Conservation (phyloP, 208 protist species). For the Crithidia brevicula region DNA sequence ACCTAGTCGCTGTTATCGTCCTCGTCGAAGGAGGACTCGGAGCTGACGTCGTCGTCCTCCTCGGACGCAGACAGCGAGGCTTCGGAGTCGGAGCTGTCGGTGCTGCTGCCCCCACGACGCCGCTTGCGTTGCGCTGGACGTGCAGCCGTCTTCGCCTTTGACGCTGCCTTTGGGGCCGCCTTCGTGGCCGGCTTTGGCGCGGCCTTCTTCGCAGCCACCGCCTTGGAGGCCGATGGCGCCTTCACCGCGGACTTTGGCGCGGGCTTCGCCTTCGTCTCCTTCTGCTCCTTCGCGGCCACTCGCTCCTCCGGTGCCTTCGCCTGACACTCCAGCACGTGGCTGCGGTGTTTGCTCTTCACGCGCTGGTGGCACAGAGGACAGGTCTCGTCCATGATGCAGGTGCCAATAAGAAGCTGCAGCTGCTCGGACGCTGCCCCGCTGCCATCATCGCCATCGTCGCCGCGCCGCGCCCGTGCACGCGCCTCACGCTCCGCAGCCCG, state of each 20-base stretch:
- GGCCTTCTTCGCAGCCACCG: conserved; percentile 1
- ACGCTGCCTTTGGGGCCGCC: conserved; percentile 8
- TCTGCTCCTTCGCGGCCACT: background rate
- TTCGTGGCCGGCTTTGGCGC: conserved; percentile 13
- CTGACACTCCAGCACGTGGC: conserved; percentile 65
- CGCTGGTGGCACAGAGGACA: conserved; percentile 71
- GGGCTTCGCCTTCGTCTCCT: background rate
- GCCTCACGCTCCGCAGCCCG: conserved; percentile 49
- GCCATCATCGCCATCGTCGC: conserved; percentile 12
- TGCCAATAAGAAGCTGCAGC: conserved; percentile 49
- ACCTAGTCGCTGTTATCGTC: conserved; percentile 30
- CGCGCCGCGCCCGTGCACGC: conserved; percentile 35
- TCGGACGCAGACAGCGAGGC: conserved; percentile 21
- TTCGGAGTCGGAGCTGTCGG: conserved; percentile 23
- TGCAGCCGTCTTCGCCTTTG: conserved; percentile 31
- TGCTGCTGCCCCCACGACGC: conserved; percentile 25
- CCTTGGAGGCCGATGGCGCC: background rate
- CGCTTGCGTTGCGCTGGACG: conserved; percentile 17
- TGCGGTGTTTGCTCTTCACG: conserved; percentile 52
- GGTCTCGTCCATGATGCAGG: conserved; percentile 69
- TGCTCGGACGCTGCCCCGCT: conserved; percentile 16
- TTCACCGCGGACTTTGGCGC: conserved; percentile 7
- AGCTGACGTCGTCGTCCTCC: conserved; percentile 29
- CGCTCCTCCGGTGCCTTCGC: conserved; percentile 15
- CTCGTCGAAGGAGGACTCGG: conserved; percentile 27